phyloP scores from a whole-genome alignment of 352 stramenopile species.

The Globisporangium cystogenes region DNA sequence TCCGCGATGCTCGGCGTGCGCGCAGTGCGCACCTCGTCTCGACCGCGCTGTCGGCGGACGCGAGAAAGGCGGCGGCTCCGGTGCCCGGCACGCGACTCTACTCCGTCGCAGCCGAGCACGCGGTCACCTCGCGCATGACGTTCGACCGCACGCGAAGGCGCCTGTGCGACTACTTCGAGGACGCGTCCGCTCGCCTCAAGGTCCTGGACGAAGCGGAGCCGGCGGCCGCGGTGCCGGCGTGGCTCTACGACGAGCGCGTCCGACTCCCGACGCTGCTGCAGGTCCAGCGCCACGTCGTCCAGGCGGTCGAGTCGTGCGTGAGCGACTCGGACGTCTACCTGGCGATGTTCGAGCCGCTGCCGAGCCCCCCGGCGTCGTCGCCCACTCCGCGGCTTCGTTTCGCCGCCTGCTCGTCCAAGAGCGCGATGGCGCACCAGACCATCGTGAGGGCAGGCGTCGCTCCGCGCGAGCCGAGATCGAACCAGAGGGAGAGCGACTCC shows the following conservation, averaged over 20 bases:
- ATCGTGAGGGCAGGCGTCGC: slow-evolving; percentile 14
- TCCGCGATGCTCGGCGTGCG: slow-evolving; percentile 32
- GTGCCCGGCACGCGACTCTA: slow-evolving; percentile 28
- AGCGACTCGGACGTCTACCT: slow-evolving; percentile 72
- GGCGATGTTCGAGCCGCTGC: slow-evolving; percentile 50
- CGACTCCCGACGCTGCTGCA: slow-evolving; percentile 60
- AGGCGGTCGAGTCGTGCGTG: slow-evolving; percentile 47
- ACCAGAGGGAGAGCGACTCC: background rate
- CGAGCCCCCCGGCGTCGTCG: slow-evolving; percentile 20
- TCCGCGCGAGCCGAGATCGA: background rate
- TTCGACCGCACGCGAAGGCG: slow-evolving; percentile 30
- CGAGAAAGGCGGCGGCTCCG: background rate
- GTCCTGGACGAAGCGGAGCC: slow-evolving; percentile 16
- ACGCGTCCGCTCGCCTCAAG: slow-evolving; percentile 23
- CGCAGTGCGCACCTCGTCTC: slow-evolving; percentile 52
- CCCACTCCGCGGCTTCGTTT: slow-evolving; percentile 36
- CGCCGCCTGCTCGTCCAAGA: slow-evolving; percentile 40
- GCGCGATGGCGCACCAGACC: slow-evolving; percentile 32
- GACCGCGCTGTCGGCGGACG: slow-evolving; percentile 12
- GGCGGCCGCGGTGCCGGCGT: slow-evolving; percentile 4
- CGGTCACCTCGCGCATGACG: slow-evolving; percentile 49
- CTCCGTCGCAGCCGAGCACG: slow-evolving; percentile 37
- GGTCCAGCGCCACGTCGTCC: slow-evolving; percentile 47
- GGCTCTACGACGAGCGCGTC: slow-evolving; percentile 11
- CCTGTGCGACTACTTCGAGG: slow-evolving; percentile 34